Evolutionary conservation across 2,329 filamentous ascomycete species (phyloP), one percentile per base, ranked within the genome.

Genomic region (Colletotrichum navitas): DNA sequence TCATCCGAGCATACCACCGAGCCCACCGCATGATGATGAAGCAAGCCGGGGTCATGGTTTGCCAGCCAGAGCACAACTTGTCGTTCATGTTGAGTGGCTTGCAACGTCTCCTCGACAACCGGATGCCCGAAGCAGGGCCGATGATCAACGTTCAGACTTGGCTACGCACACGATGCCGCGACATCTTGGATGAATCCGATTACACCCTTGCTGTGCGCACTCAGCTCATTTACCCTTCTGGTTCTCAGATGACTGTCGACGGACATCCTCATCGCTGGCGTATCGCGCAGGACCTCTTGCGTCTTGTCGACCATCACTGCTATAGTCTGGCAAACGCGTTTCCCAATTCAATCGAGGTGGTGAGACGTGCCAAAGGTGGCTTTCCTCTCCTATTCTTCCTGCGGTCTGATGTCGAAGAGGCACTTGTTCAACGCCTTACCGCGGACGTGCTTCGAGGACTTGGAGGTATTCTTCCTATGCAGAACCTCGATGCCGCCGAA

Each of bases 161-260:
- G 81, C 76, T 92, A 7, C 80, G 86, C 2, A 69, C 71, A 0
- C 75, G 81, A 1, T 87, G 84, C 3, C 84, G 90, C 0, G 91
- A 93, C 75, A 82, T 93, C 0, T 79, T 93, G 0, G 91, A 93
- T 72, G 91, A 93, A 75, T 91, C 85, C 2, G 88, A 90, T 71
- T 83, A 86, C 49, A 89, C 86, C 0, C 77, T 91, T 0, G 84
- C 85, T 0, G 82, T 86, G 0, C 85, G 84, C 43, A 89, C 86
- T 0, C 87, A 91, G 69, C 78, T 91, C 0, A 88, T 90, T 4
- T 90, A 90, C 55, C 87, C 88, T 0, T 85, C 84, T 7, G 88
- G 89, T 0, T 66, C 80, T 0, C 84, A 87, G 47, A 78, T 81
- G 8, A 73, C 81, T 0, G 79, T 91, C 0, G 88, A 91, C 56